phyloP scores from a whole-genome alignment of 2,329 filamentous ascomycete species.

The Pseudocercospora pini-densiflorae region DNA sequence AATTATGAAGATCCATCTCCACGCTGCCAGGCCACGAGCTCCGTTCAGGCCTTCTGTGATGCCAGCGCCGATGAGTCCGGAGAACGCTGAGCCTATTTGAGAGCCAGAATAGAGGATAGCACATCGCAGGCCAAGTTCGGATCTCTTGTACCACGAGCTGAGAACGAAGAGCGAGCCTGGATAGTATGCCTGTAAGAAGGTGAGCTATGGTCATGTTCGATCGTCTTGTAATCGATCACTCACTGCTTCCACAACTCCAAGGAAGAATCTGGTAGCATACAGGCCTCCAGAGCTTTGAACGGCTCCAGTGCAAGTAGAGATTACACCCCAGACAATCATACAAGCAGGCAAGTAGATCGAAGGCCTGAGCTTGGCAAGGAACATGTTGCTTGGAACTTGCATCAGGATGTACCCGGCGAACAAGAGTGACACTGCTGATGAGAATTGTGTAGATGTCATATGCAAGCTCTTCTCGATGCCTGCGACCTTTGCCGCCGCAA shows the following conservation, averaged over 20 bases:
- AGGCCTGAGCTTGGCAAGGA: slow-evolving; percentile 35
- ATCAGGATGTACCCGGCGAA: slow-evolving; percentile 40
- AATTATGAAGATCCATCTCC: slow-evolving; percentile 59
- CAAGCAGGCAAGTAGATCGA: slow-evolving; percentile 31
- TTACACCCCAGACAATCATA: slow-evolving; percentile 36
- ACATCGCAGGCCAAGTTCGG: slow-evolving; percentile 43
- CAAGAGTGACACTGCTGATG: slow-evolving; percentile 44
- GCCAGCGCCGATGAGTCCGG: slow-evolving; percentile 58
- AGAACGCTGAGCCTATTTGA: slow-evolving; percentile 66
- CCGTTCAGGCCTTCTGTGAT: slow-evolving; percentile 65
- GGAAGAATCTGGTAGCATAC: slow-evolving; percentile 27
- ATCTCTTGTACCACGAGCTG: slow-evolving; percentile 48
- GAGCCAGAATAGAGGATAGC: slow-evolving; percentile 44
- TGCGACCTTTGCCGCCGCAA: slow-evolving; percentile 34
- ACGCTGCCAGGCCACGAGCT: slow-evolving; percentile 60
- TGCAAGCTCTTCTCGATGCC: slow-evolving; percentile 49
- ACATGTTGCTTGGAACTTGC: slow-evolving; percentile 36
- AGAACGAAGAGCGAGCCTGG: slow-evolving; percentile 50
- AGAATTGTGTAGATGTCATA: slow-evolving; percentile 45
- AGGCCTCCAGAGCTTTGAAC: slow-evolving; percentile 22
- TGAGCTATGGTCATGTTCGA: too few relatives aligned
- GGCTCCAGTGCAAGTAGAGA: slow-evolving; percentile 34
- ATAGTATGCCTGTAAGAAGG: slow-evolving; percentile 14
- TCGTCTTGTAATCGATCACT: too few relatives aligned
- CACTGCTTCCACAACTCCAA: slow-evolving; percentile 20